phyloP scores from a whole-genome alignment of 352 stramenopile genomes.

The Globisporangium barbulae region DNA sequence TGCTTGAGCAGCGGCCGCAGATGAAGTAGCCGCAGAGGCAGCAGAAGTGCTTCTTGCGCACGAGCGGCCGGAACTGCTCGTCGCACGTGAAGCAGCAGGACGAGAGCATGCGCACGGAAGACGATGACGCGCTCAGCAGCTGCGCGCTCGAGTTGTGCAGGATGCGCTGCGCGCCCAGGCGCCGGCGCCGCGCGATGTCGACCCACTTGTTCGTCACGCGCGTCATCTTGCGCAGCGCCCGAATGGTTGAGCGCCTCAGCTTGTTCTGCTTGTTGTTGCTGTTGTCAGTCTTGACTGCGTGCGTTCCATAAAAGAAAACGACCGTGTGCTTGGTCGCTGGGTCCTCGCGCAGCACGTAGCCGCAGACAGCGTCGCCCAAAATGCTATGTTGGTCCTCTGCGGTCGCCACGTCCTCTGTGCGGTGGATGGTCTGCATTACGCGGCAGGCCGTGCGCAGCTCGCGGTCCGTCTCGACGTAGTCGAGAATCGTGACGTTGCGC shows the following conservation, averaged over 20 bases:
- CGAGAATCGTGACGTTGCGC: constrained; percentile 18
- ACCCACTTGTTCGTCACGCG: constrained; percentile 17
- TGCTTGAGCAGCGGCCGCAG: constrained; percentile 34
- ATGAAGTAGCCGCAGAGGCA: constrained; percentile 40
- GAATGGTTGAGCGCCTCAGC: constrained; percentile 9
- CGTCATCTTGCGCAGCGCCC: constrained; percentile 18
- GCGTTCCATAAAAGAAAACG: constrained; percentile 20
- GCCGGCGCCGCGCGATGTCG: constrained; percentile 20
- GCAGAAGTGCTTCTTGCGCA: constrained; percentile 32
- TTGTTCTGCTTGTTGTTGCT: neutral
- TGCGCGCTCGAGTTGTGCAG: constrained; percentile 5
- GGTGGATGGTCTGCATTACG: constrained; percentile 18
- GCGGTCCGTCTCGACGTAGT: constrained; percentile 20
- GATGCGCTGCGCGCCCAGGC: constrained; percentile 16
- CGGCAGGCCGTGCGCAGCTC: constrained; percentile 13
- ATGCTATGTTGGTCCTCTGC: neutral
- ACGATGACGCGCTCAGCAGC: constrained; percentile 6
- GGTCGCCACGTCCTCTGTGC: constrained; percentile 6
- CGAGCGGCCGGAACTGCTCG: constrained; percentile 16
- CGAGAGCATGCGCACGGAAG: constrained; percentile 10
- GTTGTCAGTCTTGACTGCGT: neutral
- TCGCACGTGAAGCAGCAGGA: constrained; percentile 21
- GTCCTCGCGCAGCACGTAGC: constrained; percentile 27
- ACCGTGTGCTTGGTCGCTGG: constrained; percentile 18
- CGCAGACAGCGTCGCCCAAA: constrained; percentile 15